phyloP scores from a whole-genome alignment of 257 asterid genomes.

The Nicotiana knightiana region DNA sequence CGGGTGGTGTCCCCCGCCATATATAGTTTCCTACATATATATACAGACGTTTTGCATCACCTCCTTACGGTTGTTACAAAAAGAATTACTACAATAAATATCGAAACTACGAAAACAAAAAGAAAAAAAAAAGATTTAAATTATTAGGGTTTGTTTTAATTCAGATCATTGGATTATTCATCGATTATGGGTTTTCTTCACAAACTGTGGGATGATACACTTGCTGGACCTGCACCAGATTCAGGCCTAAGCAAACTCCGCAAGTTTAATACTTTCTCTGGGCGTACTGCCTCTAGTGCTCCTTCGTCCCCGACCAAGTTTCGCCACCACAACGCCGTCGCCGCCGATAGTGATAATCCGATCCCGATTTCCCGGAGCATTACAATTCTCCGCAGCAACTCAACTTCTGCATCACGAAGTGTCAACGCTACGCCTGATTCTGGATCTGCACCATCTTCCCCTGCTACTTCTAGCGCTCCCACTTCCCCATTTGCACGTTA shows the following conservation, averaged over 20 bases:
- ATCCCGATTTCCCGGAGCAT: slow-evolving; percentile 51
- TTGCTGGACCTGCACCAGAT: slow-evolving; percentile 80
- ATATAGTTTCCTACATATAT: not conserved
- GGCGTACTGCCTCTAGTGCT: slow-evolving; percentile 16
- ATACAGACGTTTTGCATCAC: slow-evolving; percentile 26
- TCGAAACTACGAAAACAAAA: not conserved
- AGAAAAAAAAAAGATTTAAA: not conserved
- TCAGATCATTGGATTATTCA: not conserved
- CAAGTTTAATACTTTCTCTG: slow-evolving; percentile 52
- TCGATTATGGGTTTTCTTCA: slow-evolving; percentile 72
- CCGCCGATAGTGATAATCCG: slow-evolving; percentile 11
- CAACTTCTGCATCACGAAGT: slow-evolving; percentile 5
- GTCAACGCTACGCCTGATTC: slow-evolving; percentile 34
- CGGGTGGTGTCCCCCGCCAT: slow-evolving; percentile 38
- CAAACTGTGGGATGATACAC: slow-evolving; percentile 80
- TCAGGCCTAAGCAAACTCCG: slow-evolving; percentile 68
- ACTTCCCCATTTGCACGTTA: slow-evolving; percentile 64
- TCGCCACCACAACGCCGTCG: slow-evolving; percentile 6
- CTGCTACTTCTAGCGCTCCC: slow-evolving; percentile 44
- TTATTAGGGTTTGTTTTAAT: not conserved
- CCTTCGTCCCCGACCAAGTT: slow-evolving; percentile 6
- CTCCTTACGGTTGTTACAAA: slow-evolving; percentile 70
- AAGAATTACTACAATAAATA: not conserved
- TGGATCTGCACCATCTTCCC: slow-evolving; percentile 50
- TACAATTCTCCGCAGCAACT: slow-evolving; percentile 39